These are phyloP conservation scores for Pleurotus giganteus DNA, from an alignment of 768 basidiomycete species.

Conservation along the genomic window DNA sequence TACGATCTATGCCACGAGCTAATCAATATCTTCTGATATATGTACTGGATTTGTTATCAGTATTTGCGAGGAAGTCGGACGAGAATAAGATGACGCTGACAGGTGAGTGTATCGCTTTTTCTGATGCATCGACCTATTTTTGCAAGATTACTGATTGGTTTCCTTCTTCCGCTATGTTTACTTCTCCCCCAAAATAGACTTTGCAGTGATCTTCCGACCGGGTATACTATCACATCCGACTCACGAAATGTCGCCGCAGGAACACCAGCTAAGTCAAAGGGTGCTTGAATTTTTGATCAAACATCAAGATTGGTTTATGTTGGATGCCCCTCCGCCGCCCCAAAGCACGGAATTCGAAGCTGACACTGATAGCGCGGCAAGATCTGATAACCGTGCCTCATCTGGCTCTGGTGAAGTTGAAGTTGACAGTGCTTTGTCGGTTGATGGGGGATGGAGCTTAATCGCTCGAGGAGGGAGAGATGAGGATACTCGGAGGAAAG, in stretches of 20 bases:
- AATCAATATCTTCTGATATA: conserved; percentile 98
- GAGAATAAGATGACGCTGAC: conserved; percentile 95
- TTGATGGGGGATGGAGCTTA: conserved; percentile 50
- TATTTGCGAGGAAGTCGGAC: conserved; percentile 88
- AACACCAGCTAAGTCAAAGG: conserved; percentile 84
- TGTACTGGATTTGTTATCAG: conserved; percentile 92
- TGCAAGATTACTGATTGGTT: neutral
- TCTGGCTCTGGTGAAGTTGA: no score
- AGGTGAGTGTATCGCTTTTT: conserved; percentile 53
- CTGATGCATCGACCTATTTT: neutral
- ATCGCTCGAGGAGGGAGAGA: conserved; percentile 35
- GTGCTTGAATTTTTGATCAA: conserved; percentile 95
- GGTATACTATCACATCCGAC: conserved; percentile 87
- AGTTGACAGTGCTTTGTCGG: conserved; percentile 23
- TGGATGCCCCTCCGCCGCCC: conserved; percentile 78
- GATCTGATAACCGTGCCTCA: conserved; percentile 53
- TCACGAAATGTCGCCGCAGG: conserved; percentile 82
- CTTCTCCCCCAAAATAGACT: conserved; percentile 68
- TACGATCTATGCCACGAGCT: conserved; percentile 78
- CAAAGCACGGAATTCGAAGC: conserved; percentile 29
- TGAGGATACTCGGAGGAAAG: conserved; percentile 33
- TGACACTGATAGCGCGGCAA: conserved; percentile 41
- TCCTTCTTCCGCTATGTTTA: neutral
- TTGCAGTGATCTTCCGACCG: conserved; percentile 96
- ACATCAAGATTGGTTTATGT: conserved; percentile 95